A percentile compares a stretch with the other conserved stretches of the same genome.
Evolutionary conservation across 768 basidiomycete genomes (phyloP).

Genomic region (Pleurotus sapidus): DNA sequence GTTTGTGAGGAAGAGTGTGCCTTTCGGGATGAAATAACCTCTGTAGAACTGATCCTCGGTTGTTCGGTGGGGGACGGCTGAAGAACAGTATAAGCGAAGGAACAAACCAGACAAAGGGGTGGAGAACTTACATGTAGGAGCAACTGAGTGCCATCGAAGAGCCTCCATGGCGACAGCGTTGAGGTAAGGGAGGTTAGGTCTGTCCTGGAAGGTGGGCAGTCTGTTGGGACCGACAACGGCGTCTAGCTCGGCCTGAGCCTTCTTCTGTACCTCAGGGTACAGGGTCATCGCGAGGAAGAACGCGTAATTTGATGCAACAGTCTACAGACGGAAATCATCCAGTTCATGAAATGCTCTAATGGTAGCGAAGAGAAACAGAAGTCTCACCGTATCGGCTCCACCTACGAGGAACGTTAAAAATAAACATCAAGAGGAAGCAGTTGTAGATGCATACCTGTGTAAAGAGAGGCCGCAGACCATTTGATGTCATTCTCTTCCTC

Average conservation of each 20-base stretch:
- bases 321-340: not conserved
- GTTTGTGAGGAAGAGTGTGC: slow-evolving; percentile 14
- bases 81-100: not conserved
- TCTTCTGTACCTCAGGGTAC: not conserved
- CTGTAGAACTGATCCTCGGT: slow-evolving; percentile 17
- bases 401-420: not conserved
- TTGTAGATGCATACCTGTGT: slow-evolving; percentile 17
- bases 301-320: not conserved
- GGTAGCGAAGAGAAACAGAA: not conserved
- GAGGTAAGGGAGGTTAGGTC: not conserved
- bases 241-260: slow-evolving; percentile 1
- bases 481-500: slow-evolving; percentile 37
- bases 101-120: not conserved
- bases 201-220: slow-evolving; percentile 1
- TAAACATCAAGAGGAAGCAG: not conserved
- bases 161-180: not conserved
- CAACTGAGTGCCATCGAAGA: not conserved
- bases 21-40: slow-evolving; percentile 16
- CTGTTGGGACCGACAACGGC: not conserved
- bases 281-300: slow-evolving; percentile 4
- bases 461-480: slow-evolving; percentile 45
- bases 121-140: not conserved
- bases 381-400: not conserved
- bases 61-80: not conserved
- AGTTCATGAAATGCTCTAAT: too few relatives aligned